Base-by-base conservation (phyloP, 179 eudicot species). In the Sideroxylon spinosum region DNA sequence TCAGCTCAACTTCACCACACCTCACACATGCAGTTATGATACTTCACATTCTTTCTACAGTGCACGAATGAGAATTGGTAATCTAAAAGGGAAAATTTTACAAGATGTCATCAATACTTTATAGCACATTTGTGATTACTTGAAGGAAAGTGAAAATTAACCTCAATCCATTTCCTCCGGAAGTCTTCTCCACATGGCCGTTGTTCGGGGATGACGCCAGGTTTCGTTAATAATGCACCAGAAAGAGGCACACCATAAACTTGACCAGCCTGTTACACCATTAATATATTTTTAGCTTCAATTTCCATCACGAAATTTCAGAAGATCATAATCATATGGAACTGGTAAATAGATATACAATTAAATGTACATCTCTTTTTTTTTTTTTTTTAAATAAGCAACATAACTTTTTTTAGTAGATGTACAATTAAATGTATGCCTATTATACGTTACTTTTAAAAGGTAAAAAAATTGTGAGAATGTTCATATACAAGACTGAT, bases 111-210 rank as follows among this genome's bases (percentile, higher is more conserved):
- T 7, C 6, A 4, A 29, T 65, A 9, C 55, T 12, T 48, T 20
- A 67, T 26, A 62, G 65, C 75, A 28, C 1, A 28, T 52, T 29
- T 0, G 19, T 6, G 20, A 71, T 49, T 44, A 66, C n/a, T 53
- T 26, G 16, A 49, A 10, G 3, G 32, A 60, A 79, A 29, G 9
- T 10, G 52, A 76, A 71, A 69, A 79, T 92, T 78, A 81, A 95
- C 99, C 99, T 95, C 99, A 76, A 95, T 90, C 99, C 99, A 95
- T 84, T 91, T 91, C 89, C 85, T 95, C 78, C 89, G 81, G 81
- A 84, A 90, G 83, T 95, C 99, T 81, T 95, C 99, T 67, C 94
- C 88, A 86, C 86, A 91, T 67, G 97, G 81, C 81, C 88, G 89
- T 86, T 87, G 99, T 81, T 95, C 99, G 23, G 97, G 97, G 69